phyloP scores from a whole-genome alignment of 2,329 filamentous ascomycete species.

The Zymoseptoria crescenta region DNA sequence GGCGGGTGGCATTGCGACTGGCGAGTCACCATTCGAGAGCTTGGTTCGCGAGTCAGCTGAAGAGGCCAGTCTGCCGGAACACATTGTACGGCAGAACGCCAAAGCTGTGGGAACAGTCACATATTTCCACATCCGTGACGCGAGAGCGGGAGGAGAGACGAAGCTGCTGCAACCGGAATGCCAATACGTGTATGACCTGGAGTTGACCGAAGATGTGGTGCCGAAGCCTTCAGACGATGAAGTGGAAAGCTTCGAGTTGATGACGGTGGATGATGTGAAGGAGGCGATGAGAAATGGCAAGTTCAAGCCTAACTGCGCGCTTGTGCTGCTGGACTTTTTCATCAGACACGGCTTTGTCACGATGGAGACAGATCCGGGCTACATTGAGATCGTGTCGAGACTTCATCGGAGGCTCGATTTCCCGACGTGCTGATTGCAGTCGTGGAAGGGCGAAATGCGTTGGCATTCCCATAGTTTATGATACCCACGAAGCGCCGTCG shows the following conservation, averaged over 20 bases:
- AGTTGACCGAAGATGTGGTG: slow-evolving; percentile 59
- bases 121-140: slow-evolving; percentile 75
- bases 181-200: slow-evolving; percentile 85
- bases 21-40: slow-evolving; percentile 72
- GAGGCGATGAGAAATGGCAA: slow-evolving; percentile 60
- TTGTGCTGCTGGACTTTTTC: slow-evolving; percentile 84
- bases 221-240: slow-evolving; percentile 80
- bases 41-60: slow-evolving; percentile 80
- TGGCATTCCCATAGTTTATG: slow-evolving; percentile 5
- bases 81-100: slow-evolving; percentile 55
- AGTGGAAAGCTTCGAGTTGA: slow-evolving; percentile 75
- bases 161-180: slow-evolving; percentile 82
- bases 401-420: slow-evolving; percentile 77
- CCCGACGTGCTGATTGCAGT: slow-evolving; percentile 35
- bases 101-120: slow-evolving; percentile 63
- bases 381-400: slow-evolving; percentile 64
- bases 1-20: slow-evolving; percentile 74
- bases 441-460: not conserved
- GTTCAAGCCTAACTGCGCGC: slow-evolving; percentile 89
- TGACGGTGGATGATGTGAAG: slow-evolving; percentile 68
- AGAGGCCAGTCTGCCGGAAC: slow-evolving; percentile 72
- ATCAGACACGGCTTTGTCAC: slow-evolving; percentile 76
- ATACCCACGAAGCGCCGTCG: slow-evolving; percentile 19
- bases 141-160: slow-evolving; percentile 68
- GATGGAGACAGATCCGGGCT: slow-evolving; percentile 67